These are phyloP conservation scores for Trichoderma asperelloides DNA, from an alignment of 495 filamentous ascomycete genomes.

Conservation along the genomic window DNA sequence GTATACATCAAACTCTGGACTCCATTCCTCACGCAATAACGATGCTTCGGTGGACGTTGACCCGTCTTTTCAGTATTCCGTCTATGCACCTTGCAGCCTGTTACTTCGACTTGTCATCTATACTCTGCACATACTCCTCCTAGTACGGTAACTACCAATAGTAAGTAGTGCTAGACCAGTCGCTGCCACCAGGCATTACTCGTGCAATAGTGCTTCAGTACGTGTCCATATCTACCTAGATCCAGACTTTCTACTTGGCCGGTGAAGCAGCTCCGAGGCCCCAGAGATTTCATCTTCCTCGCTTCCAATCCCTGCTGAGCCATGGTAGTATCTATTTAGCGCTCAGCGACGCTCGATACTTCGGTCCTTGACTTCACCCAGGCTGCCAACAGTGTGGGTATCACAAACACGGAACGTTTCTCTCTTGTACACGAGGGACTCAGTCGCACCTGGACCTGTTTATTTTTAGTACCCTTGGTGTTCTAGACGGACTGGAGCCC, in stretches of 20 bases:
- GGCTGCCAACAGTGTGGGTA: neutral
- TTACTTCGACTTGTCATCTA: neutral
- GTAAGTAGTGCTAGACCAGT: too few relatives aligned
- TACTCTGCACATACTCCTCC: neutral
- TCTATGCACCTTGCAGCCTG: neutral
- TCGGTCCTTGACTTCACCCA: neutral
- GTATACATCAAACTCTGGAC: neutral
- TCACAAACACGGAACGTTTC: conserved; percentile 2
- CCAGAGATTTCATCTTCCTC: too few relatives aligned
- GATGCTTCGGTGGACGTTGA: neutral
- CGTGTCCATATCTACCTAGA: too few relatives aligned
- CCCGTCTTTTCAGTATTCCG: neutral
- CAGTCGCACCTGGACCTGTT: neutral
- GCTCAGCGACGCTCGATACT: neutral
- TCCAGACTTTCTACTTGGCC: too few relatives aligned
- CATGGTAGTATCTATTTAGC: neutral
- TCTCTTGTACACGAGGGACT: conserved; percentile 2
- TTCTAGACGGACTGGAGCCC: neutral
- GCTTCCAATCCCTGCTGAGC: neutral
- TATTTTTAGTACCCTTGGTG: neutral
- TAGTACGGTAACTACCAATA: neutral
- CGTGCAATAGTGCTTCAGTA: too few relatives aligned
- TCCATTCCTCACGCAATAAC: neutral
- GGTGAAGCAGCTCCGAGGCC: too few relatives aligned
- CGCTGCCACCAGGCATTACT: too few relatives aligned